These are phyloP conservation scores for Orbilia brochopaga DNA, from an alignment of 2,329 filamentous ascomycete genomes.

Conservation along the genomic window DNA sequence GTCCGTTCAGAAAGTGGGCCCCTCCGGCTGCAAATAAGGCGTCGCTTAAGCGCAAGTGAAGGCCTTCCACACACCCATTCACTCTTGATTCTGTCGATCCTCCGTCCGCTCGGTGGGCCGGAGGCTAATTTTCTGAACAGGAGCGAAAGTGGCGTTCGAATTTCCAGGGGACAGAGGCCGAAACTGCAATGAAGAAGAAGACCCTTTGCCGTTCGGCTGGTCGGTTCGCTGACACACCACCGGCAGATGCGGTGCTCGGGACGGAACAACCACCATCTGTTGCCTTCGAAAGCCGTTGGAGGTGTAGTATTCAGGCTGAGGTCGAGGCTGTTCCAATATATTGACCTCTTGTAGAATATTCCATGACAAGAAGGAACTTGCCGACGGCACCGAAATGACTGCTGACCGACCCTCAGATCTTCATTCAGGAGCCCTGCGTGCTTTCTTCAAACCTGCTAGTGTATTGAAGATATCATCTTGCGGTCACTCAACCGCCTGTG, in stretches of 20 bases:
- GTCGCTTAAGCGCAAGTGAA: constrained; percentile 51
- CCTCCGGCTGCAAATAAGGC: constrained; percentile 45
- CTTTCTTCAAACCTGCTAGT: constrained; percentile 31
- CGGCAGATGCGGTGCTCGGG: constrained; percentile 19
- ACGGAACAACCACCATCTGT: constrained; percentile 1
- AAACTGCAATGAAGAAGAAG: too few relatives aligned
- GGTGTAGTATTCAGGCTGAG: constrained; percentile 43
- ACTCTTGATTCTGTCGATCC: constrained; percentile 32
- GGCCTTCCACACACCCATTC: constrained; percentile 9
- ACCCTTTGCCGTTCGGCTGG: constrained; percentile 2
- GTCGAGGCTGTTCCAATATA: constrained; percentile 8
- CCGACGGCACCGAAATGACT: constrained; percentile 12
- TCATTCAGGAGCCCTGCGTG: constrained; percentile 29
- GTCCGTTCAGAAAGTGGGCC: constrained; percentile 13
- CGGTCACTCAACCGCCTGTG: too few relatives aligned
- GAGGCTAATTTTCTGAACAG: constrained; percentile 27
- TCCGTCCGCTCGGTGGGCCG: constrained; percentile 26
- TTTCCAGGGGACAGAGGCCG: constrained; percentile 34
- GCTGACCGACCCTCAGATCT: constrained; percentile 21
- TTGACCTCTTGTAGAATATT: constrained; percentile 42
- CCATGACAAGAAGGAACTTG: constrained; percentile 26
- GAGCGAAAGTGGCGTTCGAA: constrained; percentile 22
- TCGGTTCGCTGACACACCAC: constrained; percentile 9
- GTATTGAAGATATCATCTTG: constrained; percentile 9
- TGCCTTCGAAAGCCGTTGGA: too few relatives aligned